Base-by-base conservation (phyloP, 768 basidiomycete species). In the Hygrophoropsis aurantiaca region DNA sequence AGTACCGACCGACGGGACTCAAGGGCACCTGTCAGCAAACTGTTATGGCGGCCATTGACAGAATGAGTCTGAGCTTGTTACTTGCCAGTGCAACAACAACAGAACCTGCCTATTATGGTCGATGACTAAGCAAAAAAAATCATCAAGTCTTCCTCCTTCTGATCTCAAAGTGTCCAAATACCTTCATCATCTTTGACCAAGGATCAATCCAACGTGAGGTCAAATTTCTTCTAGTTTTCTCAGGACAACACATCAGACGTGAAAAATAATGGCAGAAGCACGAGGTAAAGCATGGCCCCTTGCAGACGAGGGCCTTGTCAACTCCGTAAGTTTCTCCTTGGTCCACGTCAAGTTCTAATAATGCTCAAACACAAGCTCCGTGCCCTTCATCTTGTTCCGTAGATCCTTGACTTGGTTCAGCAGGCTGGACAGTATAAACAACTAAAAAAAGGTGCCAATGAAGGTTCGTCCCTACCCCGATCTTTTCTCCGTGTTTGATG, bases 391-490 rank as follows among this genome's bases (percentile, higher is more conserved):
- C 41, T 25, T 43, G 32, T 24, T 23, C 15, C 27, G 16, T 58
- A 95, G 93, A 97, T 98, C 61, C 80, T 99, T 45, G 95, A 98
- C 62, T 78, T 98, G 47, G 88, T 97, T 25, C 92, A 97, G 65
- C 90, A 95, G 71, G 94, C 95, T 34, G 76, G 82, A n/a, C 87
- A 94, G 69, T 97, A 95, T 77, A 97, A 97, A 73, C 94, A 97
- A 69, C 74, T 97, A 40, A 98, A 97, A 75, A 97, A 97, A 74
- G 95, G 97, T 51, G 97, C 97, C 35, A 99, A 99, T 70, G 97
- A 99, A 81, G 90, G 91, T 90, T 40, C 27, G 76, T 60, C 23
- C 13, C 15, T n/a, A 3, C 32, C 18, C 5, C 38, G 15, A n/a
- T 38, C 27, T 46, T 44, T 39, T 40, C 20, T n/a, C 35, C 34